Percentiles rank a stretch among this genome's conserved stretches.
These are phyloP conservation scores for Lipomyces orientalis DNA, from an alignment of 805 yeast species.

Conservation along the genomic window DNA sequence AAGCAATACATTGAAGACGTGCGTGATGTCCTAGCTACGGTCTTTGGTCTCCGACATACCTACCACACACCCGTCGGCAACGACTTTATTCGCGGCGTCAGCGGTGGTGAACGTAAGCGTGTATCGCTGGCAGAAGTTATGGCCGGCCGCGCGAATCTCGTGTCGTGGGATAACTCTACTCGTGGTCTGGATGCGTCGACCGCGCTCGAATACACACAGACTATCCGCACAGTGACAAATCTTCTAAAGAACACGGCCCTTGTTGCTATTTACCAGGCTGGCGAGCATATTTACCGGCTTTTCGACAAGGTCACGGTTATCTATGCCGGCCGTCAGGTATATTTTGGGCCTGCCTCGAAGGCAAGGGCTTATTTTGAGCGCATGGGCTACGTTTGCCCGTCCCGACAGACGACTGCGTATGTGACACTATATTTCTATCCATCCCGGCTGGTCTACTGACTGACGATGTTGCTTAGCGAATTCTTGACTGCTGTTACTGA, in stretches of 20 bases:
- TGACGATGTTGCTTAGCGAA: conserved; percentile 46
- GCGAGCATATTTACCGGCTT: conserved; percentile 66
- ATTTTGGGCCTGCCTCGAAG: conserved; percentile 61
- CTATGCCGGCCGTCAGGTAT: conserved; percentile 66
- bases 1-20: conserved; percentile 67
- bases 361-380: conserved; percentile 64
- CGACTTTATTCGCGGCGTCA: conserved; percentile 61
- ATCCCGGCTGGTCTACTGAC: too few species aligned
- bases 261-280: conserved; percentile 73
- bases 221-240: conserved; percentile 66
- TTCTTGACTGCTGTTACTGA: conserved; percentile 73
- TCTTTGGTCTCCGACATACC: conserved; percentile 51
- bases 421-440: not conserved
- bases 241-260: conserved; percentile 61
- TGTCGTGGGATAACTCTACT: conserved; percentile 82
- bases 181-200: conserved; percentile 87
- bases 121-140: conserved; percentile 82
- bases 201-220: conserved; percentile 73
- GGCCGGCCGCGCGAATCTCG: conserved; percentile 65
- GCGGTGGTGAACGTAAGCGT: conserved; percentile 77
- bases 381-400: conserved; percentile 70
- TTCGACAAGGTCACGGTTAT: conserved; percentile 68
- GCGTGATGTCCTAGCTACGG: conserved; percentile 72
- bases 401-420: conserved; percentile 68
- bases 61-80: conserved; percentile 53